These are phyloP conservation scores for Naganishia sp. DNA, from an alignment of 1,284 basidiomycete species.

Conservation along the genomic window DNA sequence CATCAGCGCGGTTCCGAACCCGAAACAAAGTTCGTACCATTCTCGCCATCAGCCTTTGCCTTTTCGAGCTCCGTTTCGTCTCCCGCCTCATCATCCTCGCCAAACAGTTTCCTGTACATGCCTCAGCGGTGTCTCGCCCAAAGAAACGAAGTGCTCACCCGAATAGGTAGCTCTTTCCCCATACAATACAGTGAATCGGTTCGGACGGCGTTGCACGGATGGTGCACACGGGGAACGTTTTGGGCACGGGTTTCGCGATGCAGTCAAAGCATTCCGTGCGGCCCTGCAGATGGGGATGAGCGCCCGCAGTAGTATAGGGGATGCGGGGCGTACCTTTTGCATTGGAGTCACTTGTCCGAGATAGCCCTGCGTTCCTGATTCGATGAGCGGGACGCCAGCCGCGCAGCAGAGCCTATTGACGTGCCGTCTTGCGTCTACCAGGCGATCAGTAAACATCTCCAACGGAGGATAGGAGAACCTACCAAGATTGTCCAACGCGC, in stretches of 20 bases:
- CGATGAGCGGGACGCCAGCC: slow-evolving; percentile 83
- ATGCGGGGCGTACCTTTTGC: slow-evolving; percentile 53
- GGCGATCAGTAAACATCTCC: not conserved
- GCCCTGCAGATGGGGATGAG: slow-evolving; percentile 58
- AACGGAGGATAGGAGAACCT: slow-evolving; percentile 39
- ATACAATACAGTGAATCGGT: slow-evolving; percentile 98
- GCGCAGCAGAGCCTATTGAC: slow-evolving; percentile 98
- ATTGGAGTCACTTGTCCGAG: slow-evolving; percentile 68
- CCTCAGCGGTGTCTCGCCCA: not conserved
- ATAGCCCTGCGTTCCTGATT: slow-evolving; percentile 96
- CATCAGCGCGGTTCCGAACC: not conserved
- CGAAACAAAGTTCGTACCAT: slow-evolving; percentile 61
- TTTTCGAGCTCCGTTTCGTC: slow-evolving; percentile 56
- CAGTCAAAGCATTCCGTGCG: slow-evolving; percentile 91
- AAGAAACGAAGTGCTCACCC: slow-evolving; percentile 62
- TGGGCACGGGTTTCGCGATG: slow-evolving; percentile 81
- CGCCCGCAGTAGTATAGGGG: not conserved
- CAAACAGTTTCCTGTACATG: slow-evolving; percentile 78
- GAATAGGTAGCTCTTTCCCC: slow-evolving; percentile 98
- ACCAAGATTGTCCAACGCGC: slow-evolving; percentile 95
- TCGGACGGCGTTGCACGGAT: slow-evolving; percentile 96
- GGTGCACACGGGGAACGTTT: slow-evolving; percentile 96
- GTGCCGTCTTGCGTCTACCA: slow-evolving; percentile 76
- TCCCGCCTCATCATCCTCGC: slow-evolving; percentile 69
- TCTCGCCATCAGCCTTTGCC: slow-evolving; percentile 65